These are phyloP conservation scores for Tubosaeta sp. DNA, from an alignment of 768 basidiomycete species.

Conservation along the genomic window DNA sequence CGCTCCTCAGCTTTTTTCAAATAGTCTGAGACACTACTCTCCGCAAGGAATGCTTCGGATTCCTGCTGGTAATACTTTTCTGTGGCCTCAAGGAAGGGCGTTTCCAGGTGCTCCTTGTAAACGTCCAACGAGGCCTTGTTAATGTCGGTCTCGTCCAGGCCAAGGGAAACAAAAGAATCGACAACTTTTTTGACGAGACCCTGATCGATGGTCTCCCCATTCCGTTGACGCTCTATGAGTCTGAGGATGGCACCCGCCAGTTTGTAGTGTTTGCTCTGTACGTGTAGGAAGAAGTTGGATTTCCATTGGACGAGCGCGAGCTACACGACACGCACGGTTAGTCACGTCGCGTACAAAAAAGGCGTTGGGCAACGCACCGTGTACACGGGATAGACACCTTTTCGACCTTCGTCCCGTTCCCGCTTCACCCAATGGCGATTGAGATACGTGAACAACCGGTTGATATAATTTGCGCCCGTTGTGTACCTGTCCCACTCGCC, in stretches of 20 bases:
- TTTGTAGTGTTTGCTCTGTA: constrained; percentile 80
- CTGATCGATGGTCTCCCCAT: constrained; percentile 92
- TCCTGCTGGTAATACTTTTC: constrained; percentile 91
- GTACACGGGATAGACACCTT: constrained; percentile 92
- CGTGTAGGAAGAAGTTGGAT: constrained; percentile 78
- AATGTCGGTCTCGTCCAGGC: constrained; percentile 87
- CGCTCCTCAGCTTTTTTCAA: constrained; percentile 93
- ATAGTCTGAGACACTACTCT: constrained; percentile 90
- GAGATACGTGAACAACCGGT: constrained; percentile 94
- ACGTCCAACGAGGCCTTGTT: constrained; percentile 92
- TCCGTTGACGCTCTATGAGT: constrained; percentile 89
- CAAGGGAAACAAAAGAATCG: constrained; percentile 92
- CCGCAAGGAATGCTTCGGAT: constrained; percentile 83
- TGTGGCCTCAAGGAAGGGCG: constrained; percentile 83
- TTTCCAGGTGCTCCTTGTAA: constrained; percentile 88
- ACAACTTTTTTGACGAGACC: constrained; percentile 91
- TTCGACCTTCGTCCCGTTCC: constrained; percentile 95
- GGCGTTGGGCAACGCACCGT: constrained; percentile 55
- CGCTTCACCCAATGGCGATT: constrained; percentile 99
- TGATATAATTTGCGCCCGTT: constrained; percentile 94
- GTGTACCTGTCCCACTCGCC: constrained; percentile 96
- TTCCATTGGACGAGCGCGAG: constrained; percentile 98
- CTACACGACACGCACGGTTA: constrained; percentile 32
- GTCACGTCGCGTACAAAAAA: background rate
- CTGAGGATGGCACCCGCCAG: constrained; percentile 84